These are phyloP conservation scores for Oldenlandia corymbosa DNA, from an alignment of 257 asterid genomes.

Conservation along the genomic window DNA sequence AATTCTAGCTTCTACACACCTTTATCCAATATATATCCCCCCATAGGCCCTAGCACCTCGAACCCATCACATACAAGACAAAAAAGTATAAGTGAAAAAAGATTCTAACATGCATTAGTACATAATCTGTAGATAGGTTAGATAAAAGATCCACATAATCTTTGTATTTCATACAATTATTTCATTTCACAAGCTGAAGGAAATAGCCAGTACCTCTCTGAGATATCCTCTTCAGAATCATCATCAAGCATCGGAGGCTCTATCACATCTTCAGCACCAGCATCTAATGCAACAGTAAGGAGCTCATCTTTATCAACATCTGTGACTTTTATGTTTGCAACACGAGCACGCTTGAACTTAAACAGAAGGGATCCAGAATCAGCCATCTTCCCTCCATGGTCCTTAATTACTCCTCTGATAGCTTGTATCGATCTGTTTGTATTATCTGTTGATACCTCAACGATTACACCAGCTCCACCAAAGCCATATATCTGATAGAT, in stretches of 20 bases:
- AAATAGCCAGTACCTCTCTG: constrained; percentile 44
- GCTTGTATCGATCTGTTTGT: constrained; percentile 70
- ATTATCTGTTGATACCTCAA: constrained; percentile 82
- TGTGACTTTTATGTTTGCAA: constrained; percentile 54
- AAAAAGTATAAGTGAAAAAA: not conserved
- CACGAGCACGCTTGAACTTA: constrained; percentile 75
- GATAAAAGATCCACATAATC: not conserved
- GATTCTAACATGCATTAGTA: no score
- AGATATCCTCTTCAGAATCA: constrained; percentile 55
- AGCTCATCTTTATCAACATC: constrained; percentile 66
- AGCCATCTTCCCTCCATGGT: constrained; percentile 85
- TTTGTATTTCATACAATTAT: not conserved
- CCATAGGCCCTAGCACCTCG: not conserved
- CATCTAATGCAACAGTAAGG: constrained; percentile 74
- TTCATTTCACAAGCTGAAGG: no score
- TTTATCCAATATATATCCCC: no score
- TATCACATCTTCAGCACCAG: constrained; percentile 84
- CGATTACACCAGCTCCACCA: constrained; percentile 87
- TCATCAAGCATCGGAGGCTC: constrained; percentile 65
- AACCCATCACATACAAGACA: not conserved
- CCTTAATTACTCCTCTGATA: constrained; percentile 68
- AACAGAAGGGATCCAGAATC: constrained; percentile 93
- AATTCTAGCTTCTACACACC: not conserved
- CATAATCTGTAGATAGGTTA: not conserved
- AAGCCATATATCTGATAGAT: constrained; percentile 69